Conservation (phyloP, 2,329 filamentous ascomycete genomes). For the Pseudogymnoascus sp. region DNA sequence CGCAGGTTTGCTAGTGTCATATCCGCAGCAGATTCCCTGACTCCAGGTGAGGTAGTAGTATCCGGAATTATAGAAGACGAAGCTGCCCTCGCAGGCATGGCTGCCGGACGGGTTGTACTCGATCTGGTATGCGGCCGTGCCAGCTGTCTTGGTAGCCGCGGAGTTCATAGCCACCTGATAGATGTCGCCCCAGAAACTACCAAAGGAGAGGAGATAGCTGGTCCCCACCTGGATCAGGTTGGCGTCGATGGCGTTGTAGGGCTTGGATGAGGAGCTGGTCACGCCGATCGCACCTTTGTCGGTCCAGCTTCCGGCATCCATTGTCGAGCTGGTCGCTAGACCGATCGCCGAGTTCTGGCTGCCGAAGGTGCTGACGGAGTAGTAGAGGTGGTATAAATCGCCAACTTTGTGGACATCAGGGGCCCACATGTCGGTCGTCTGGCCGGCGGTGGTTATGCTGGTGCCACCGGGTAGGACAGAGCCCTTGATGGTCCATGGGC, state of each 20-base stretch:
- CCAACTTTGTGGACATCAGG: conserved; percentile 42
- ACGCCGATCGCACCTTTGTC: conserved; percentile 49
- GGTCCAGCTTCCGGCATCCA: conserved; percentile 50
- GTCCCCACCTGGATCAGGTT: conserved; percentile 39
- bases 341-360: conserved; percentile 44
- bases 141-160: conserved; percentile 25
- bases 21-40: conserved; percentile 52
- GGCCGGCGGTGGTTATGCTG: conserved; percentile 33
- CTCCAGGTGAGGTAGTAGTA: conserved; percentile 60
- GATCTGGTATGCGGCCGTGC: conserved; percentile 36
- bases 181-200: conserved; percentile 59
- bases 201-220: conserved; percentile 48
- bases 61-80: conserved; percentile 43
- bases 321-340: conserved; percentile 28
- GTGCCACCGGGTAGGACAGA: conserved; percentile 32
- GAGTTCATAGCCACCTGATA: conserved; percentile 47
- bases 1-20: conserved; percentile 41
- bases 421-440: conserved; percentile 32
- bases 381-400: conserved; percentile 46
- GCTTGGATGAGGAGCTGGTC: conserved; percentile 32
- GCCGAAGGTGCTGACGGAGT: conserved; percentile 45
- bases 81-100: conserved; percentile 48
- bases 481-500: conserved; percentile 36
- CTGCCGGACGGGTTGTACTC: conserved; percentile 42
- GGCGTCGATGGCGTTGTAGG: conserved; percentile 54